phyloP scores from a whole-genome alignment of 768 basidiomycete species.

The Boletus subparvulus region DNA sequence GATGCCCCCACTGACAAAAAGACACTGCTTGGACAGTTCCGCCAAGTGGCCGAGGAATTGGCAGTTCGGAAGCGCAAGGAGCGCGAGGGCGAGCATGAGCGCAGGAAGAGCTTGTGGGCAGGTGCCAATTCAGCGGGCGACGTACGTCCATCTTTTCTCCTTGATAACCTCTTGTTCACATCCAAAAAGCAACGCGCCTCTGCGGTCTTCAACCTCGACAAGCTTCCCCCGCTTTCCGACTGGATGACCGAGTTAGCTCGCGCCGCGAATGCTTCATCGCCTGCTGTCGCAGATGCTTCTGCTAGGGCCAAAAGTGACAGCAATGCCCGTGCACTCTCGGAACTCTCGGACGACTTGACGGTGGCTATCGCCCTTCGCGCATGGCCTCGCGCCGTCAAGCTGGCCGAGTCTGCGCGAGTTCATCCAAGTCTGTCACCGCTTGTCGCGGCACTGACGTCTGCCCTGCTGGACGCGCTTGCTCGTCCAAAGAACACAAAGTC shows the following conservation, averaged over 20 bases:
- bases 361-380: conserved; percentile 87
- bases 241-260: conserved; percentile 73
- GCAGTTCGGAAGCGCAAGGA: conserved; percentile 87
- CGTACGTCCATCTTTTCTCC: conserved; percentile 30
- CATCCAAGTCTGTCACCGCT: conserved; percentile 63
- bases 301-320: conserved; percentile 76
- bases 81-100: conserved; percentile 89
- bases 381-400: conserved; percentile 82
- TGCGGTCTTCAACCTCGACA: conserved; percentile 33
- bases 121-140: conserved; percentile 42
- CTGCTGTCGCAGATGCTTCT: conserved; percentile 36
- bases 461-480: conserved; percentile 73
- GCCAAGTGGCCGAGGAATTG: conserved; percentile 91
- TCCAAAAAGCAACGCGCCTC: conserved; percentile 32
- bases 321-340: conserved; percentile 84
- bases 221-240: conserved; percentile 64
- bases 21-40: conserved; percentile 76
- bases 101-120: conserved; percentile 75
- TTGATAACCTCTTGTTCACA: background rate
- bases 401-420: conserved; percentile 83
- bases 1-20: conserved; percentile 85
- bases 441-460: conserved; percentile 63
- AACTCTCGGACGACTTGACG: conserved; percentile 88
- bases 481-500: conserved; percentile 77
- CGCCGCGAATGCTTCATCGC: conserved; percentile 42